Conservation (phyloP, 2,329 filamentous ascomycete genomes). For the Pyrenophora seminiperda region DNA sequence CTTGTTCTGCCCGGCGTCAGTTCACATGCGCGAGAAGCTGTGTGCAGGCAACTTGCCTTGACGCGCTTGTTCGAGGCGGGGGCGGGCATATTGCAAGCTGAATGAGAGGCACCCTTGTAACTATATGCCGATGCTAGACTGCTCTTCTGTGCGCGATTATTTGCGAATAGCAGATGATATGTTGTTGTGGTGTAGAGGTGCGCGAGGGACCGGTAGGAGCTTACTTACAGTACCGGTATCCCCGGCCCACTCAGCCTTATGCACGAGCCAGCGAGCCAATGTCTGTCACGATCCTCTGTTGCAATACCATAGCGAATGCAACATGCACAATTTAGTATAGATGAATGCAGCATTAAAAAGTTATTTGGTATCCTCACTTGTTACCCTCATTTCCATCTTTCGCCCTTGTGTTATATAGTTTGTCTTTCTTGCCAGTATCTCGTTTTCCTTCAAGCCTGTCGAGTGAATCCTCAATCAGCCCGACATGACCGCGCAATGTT, state of each 20-base stretch:
- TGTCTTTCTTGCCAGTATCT: conserved; percentile 42
- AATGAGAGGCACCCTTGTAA: neutral
- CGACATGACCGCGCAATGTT: conserved; percentile 54
- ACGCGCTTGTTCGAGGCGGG: conserved; percentile 61
- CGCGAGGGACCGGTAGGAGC: neutral
- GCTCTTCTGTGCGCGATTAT: neutral
- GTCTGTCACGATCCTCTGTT: too few species aligned
- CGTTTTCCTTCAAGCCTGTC: conserved; percentile 51
- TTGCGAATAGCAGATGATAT: neutral
- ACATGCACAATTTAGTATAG: neutral
- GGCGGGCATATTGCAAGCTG: conserved; percentile 55
- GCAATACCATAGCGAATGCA: neutral
- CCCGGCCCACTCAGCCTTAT: conserved; percentile 5
- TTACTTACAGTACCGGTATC: too few species aligned
- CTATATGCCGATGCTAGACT: too few species aligned
- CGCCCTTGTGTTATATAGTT: conserved; percentile 34
- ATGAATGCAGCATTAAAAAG: too few species aligned
- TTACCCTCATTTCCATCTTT: conserved; percentile 10
- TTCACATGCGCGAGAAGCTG: neutral
- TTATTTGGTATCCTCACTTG: neutral
- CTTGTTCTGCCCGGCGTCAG: conserved; percentile 44
- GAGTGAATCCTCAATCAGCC: conserved; percentile 53
- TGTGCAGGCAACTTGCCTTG: conserved; percentile 32
- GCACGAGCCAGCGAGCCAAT: conserved; percentile 4
- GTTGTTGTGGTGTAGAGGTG: neutral